Conservation (phyloP, 1,139 yeast species). For the Scheffersomyces insectosa region DNA sequence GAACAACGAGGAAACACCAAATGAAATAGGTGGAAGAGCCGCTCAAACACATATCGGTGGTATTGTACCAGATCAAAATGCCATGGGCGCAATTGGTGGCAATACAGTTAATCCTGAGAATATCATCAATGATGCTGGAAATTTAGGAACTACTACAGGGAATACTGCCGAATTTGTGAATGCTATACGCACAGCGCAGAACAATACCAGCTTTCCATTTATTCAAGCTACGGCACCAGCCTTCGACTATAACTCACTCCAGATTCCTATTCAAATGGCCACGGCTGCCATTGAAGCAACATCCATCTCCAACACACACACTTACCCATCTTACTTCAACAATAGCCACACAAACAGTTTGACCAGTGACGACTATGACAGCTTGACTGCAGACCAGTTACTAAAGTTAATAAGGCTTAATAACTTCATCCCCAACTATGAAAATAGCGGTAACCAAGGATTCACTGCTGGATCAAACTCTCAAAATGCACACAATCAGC, state of each 20-base stretch:
- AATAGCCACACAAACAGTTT: conserved; percentile 25
- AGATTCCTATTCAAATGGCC: conserved; percentile 11
- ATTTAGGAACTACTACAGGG: neutral
- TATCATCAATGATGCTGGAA: too few relatives aligned
- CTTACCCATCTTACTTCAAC: conserved; percentile 20
- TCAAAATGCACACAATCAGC: too few relatives aligned
- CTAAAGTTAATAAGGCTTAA: conserved; percentile 32
- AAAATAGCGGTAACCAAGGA: neutral
- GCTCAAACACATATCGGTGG: conserved; percentile 1
- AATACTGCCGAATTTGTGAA: neutral
- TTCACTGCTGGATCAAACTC: too few relatives aligned
- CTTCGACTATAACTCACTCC: conserved; percentile 2
- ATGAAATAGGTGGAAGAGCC: neutral
- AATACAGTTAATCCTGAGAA: too few relatives aligned
- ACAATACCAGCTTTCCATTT: conserved; percentile 1
- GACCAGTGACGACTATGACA: conserved; percentile 44
- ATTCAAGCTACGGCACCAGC: neutral
- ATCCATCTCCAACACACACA: conserved; percentile 9
- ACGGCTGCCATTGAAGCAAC: conserved; percentile 19
- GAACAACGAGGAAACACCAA: neutral
- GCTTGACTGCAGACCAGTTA: conserved; percentile 37
- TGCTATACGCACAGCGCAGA: neutral
- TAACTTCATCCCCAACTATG: neutral
- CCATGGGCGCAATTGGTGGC: too few relatives aligned
- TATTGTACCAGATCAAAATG: too few relatives aligned